These are phyloP conservation scores for Panaeolus papilionaceus DNA, from an alignment of 768 basidiomycete genomes.

Conservation along the genomic window DNA sequence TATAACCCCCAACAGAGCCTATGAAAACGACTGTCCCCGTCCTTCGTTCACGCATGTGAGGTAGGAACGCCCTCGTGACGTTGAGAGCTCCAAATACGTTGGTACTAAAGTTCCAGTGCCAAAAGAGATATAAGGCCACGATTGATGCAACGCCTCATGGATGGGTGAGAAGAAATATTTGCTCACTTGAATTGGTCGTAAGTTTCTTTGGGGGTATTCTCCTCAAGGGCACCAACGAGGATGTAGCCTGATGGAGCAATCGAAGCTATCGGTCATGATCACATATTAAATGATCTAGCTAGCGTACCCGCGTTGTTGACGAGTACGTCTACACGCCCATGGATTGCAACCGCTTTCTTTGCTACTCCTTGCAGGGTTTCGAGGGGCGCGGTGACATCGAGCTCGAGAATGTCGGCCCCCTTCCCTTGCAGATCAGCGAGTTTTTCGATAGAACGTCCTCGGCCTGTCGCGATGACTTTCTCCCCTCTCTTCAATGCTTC, in stretches of 20 bases:
- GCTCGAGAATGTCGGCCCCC: conserved; percentile 44
- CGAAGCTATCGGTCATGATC: too few species aligned
- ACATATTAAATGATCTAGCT: background rate
- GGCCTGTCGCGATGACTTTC: conserved; percentile 53
- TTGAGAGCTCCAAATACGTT: conserved; percentile 53
- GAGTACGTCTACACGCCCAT: conserved; percentile 52
- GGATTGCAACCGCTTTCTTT: conserved; percentile 40
- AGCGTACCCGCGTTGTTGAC: conserved; percentile 50
- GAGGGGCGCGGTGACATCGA: conserved; percentile 42
- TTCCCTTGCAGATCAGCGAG: conserved; percentile 34
- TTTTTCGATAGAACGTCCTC: conserved; percentile 40
- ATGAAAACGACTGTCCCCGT: conserved; percentile 49
- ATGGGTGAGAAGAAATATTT: background rate
- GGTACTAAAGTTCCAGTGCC: conserved; percentile 31
- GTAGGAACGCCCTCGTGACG: conserved; percentile 52
- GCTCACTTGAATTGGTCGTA: conserved; percentile 40
- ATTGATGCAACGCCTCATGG: too few species aligned
- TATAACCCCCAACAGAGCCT: conserved; percentile 48
- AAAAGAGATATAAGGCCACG: too few species aligned
- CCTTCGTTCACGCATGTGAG: conserved; percentile 49
- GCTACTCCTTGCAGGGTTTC: conserved; percentile 41
- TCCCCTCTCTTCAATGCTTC: conserved; percentile 51
- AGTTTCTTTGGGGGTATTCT: conserved; percentile 48
- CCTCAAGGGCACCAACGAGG: conserved; percentile 39
- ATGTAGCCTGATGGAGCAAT: conserved; percentile 35